Evolutionary conservation across 352 stramenopile genomes (phyloP).

Genomic region (Globisporangium canariense): DNA sequence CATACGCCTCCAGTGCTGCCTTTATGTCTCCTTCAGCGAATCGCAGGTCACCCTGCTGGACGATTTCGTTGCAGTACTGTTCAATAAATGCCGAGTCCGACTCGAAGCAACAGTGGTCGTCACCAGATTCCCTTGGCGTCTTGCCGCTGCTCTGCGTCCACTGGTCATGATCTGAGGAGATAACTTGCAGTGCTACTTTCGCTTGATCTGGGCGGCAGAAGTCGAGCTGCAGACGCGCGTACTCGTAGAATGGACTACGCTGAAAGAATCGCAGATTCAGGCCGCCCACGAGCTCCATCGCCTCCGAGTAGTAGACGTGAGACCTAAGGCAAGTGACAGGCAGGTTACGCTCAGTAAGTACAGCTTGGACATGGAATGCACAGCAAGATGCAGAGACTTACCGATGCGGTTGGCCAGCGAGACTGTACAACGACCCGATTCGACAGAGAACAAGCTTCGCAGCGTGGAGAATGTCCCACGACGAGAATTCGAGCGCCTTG

Average conservation of each 20-base stretch:
- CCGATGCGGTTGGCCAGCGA: conserved; percentile 48
- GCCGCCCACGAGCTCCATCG: conserved; percentile 67
- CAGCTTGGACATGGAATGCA: not conserved
- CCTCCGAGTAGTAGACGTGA: conserved; percentile 53
- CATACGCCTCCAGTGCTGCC: conserved; percentile 19
- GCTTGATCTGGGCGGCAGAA: conserved; percentile 41
- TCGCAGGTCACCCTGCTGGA: conserved; percentile 38
- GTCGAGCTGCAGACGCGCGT: conserved; percentile 58
- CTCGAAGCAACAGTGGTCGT: conserved; percentile 10
- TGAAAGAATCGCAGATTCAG: conserved; percentile 53
- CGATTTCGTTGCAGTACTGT: conserved; percentile 43
- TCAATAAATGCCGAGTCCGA: conserved; percentile 32
- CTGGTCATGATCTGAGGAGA: conserved; percentile 17
- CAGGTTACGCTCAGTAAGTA: not conserved
- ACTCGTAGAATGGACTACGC: conserved; percentile 58
- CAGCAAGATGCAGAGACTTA: conserved; percentile 17
- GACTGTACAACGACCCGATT: conserved; percentile 54
- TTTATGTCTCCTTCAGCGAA: conserved; percentile 20
- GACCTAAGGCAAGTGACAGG: conserved; percentile 20
- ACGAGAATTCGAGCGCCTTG: conserved; percentile 63
- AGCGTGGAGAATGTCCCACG: conserved; percentile 61
- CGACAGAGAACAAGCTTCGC: conserved; percentile 57
- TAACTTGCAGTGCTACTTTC: conserved; percentile 39
- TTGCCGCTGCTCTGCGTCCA: not conserved
- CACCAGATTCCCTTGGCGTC: not conserved